Base-by-base conservation (phyloP, 2,329 filamentous ascomycete genomes). In the Beauveria medogensis region DNA sequence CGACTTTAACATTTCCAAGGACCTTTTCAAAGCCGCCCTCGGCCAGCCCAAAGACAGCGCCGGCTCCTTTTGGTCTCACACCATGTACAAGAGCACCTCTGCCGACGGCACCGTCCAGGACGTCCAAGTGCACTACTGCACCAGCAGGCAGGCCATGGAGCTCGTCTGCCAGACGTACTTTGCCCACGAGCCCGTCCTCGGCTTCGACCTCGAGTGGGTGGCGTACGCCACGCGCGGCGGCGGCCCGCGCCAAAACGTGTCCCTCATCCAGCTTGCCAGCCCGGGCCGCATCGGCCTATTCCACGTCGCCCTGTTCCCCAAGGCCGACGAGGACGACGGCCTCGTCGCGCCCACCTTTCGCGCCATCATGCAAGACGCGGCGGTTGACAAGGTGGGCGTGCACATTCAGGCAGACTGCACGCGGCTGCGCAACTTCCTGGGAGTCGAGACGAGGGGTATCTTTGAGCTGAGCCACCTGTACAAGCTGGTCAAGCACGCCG, bases 181-280 rank as follows among this genome's bases (percentile, higher is more conserved):
- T 66, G 69, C 86, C 44, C 66, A 81, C 28, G 85, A 94, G 68
- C 78, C 83, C 44, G 74, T 95, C 2, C 71, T 97, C n/a, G 92
- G 92, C 0, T 91, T 97, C 63, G 92, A 97, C 68, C 80, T 97
- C 64, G 93, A 97, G 75, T 97, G 93, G 92, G 80, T 84, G 57
- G 65, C 77, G 1, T 76, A 81, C 6, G 79, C 84, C 0, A 75
- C 69, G 6, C 77, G 71, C 22, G 67, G 65, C 8, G 71, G 79
- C 2, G 77, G 79, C 3, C 74, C 86, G 4, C 87, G 89, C 65
- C 78, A 81, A 56, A 91, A 92, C 63, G 83, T 95, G 7, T 92
- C 90, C 0, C 74, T 97, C 43, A 87, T 97, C 48, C 93, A 97
- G 72, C 72, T 97, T 24, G 91, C 92, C 1, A 89, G 85, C 63